Percentiles rank a stretch among this genome's conserved stretches.
Evolutionary conservation across 768 basidiomycete species (phyloP).

Genomic region (Leucosporidium yakuticum): DNA sequence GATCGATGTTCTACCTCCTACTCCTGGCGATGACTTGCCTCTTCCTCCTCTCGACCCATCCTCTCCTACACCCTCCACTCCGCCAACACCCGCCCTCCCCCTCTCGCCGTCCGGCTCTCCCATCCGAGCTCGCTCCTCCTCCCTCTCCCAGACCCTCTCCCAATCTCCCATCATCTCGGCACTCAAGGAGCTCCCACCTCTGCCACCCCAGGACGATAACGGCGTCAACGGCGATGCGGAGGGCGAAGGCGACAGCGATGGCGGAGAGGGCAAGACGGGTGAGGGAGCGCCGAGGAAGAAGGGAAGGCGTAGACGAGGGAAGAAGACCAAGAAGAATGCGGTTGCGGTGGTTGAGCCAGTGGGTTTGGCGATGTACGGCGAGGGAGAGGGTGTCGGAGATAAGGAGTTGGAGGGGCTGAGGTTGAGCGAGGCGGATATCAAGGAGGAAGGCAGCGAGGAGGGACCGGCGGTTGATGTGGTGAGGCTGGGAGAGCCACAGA

Average conservation of each 20-base stretch:
- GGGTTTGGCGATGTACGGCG: slow-evolving; percentile 36
- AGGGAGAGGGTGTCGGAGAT: slow-evolving; percentile 34
- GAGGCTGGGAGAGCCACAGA: slow-evolving; percentile 36
- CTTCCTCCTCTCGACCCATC: neutral
- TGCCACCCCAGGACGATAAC: slow-evolving; percentile 11
- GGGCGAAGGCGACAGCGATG: slow-evolving; percentile 40
- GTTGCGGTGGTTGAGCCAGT: slow-evolving; percentile 18
- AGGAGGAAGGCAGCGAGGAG: slow-evolving; percentile 40
- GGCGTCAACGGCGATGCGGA: slow-evolving; percentile 36
- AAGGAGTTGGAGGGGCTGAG: slow-evolving; percentile 17
- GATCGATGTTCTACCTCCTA: neutral
- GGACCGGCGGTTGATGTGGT: neutral
- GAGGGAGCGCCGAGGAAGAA: slow-evolving; percentile 29
- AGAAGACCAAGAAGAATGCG: slow-evolving; percentile 33
- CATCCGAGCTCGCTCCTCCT: neutral
- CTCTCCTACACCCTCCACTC: neutral
- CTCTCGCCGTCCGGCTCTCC: neutral
- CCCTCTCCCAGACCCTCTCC: neutral
- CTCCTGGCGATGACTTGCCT: neutral
- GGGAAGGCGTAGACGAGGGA: slow-evolving; percentile 23
- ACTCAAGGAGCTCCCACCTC: slow-evolving; percentile 23
- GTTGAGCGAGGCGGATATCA: slow-evolving; percentile 31
- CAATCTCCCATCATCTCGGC: neutral
- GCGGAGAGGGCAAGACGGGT: slow-evolving; percentile 41
- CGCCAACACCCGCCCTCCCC: neutral